Evolutionary conservation across 805 yeast species (phyloP).

Genomic region (Metschnikowia cubensis): DNA sequence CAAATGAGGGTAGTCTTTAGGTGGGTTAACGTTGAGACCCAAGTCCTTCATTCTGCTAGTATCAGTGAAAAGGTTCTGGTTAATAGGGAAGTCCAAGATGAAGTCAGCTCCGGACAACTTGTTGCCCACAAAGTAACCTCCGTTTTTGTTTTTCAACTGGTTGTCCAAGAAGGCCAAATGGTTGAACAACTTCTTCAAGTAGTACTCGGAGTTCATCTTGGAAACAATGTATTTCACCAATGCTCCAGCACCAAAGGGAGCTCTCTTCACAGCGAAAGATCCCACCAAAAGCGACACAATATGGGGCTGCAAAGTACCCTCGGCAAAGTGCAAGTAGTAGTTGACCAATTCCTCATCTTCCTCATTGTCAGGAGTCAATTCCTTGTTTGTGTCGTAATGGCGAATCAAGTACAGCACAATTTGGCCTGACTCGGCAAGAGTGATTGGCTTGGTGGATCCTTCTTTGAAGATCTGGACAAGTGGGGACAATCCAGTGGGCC

Average conservation of each 20-base stretch:
- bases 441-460: constrained; percentile 14
- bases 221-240: constrained; percentile 22
- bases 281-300: constrained; percentile 24
- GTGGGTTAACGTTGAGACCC: constrained; percentile 9
- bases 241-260: constrained; percentile 26
- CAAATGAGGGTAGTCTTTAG: constrained; percentile 13
- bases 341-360: constrained; percentile 27
- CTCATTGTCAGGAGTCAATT: constrained; percentile 35
- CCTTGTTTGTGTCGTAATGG: constrained; percentile 43
- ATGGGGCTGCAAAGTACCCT: constrained; percentile 23
- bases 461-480: constrained; percentile 18
- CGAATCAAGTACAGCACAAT: constrained; percentile 50
- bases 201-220: constrained; percentile 25
- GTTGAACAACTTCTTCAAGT: constrained; percentile 21
- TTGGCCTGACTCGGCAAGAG: constrained; percentile 57
- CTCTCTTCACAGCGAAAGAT: constrained; percentile 20
- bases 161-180: constrained; percentile 28
- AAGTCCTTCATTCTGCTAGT: constrained; percentile 5
- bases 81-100: constrained; percentile 33
- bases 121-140: constrained; percentile 37
- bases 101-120: constrained; percentile 38
- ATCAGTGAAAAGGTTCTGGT: constrained; percentile 16
- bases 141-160: constrained; percentile 26
- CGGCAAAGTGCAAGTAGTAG: constrained; percentile 25
- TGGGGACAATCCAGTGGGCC: constrained; percentile 38